Conservation (phyloP, 768 basidiomycete genomes). For the Boletus eberwhitei region DNA sequence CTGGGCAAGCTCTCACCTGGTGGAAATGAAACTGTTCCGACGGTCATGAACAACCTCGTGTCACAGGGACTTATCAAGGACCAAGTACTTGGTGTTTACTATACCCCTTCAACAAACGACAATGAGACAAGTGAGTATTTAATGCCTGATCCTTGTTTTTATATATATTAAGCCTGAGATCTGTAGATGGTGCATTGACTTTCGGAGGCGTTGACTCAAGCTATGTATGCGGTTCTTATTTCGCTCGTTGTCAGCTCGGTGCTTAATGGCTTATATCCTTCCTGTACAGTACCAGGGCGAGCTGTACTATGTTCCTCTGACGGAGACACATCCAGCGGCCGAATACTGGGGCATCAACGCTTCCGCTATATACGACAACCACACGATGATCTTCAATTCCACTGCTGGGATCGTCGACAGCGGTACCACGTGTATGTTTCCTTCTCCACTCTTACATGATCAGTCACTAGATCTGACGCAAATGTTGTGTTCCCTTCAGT, state of each 20-base stretch:
- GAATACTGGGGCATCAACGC: constrained; percentile 31
- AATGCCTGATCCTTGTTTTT: no score
- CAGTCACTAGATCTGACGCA: not conserved
- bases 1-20: constrained; percentile 7
- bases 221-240: constrained; percentile 1
- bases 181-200: constrained; percentile 25
- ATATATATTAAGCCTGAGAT: not conserved
- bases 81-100: constrained; percentile 19
- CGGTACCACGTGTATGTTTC: constrained; percentile 22
- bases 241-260: not conserved
- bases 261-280: not conserved
- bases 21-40: constrained; percentile 12
- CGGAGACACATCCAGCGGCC: constrained; percentile 22
- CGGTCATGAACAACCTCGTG: constrained; percentile 23
- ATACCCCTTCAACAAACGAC: not conserved
- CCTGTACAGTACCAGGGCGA: constrained; percentile 19
- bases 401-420: constrained; percentile 29
- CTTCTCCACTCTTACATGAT: not conserved
- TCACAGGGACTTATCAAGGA: constrained; percentile 15
- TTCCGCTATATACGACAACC: constrained; percentile 9
- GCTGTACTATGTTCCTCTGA: constrained; percentile 24
- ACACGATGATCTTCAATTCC: constrained; percentile 13
- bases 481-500: not conserved
- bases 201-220: constrained; percentile 23
- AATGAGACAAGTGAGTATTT: no score